phyloP scores from a whole-genome alignment of 2,329 filamentous ascomycete species.

The Phyllosticta capitalensis region DNA sequence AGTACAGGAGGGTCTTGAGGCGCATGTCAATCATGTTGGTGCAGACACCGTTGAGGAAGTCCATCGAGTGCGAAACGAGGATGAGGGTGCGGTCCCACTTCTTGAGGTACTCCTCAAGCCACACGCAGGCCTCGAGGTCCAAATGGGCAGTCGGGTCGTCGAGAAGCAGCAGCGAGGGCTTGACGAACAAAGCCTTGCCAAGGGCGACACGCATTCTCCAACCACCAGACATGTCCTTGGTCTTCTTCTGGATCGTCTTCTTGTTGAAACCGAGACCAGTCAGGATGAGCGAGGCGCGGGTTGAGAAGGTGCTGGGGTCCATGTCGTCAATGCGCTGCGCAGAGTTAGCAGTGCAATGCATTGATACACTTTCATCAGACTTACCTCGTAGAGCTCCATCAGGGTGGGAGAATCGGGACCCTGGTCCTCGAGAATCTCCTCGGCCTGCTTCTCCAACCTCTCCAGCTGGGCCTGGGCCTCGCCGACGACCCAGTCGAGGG shows the following conservation, averaged over 20 bases:
- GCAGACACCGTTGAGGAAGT: constrained; percentile 99
- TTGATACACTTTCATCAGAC: constrained; percentile 23
- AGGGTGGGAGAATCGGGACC: constrained; percentile 85
- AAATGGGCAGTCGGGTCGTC: constrained; percentile 98
- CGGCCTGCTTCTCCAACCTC: constrained; percentile 76
- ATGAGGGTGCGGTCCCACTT: constrained; percentile 98
- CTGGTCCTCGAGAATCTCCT: constrained; percentile 82
- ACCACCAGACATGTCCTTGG: constrained; percentile 99
- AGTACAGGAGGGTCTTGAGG: constrained; percentile 80
- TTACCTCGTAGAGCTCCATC: constrained; percentile 90
- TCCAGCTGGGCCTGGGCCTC: constrained; percentile 92
- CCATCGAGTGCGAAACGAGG: constrained; percentile 94
- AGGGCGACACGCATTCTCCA: constrained; percentile 99
- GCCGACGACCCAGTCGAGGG: constrained; percentile 91
- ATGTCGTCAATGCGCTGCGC: constrained; percentile 89
- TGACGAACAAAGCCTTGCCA: constrained; percentile 95
- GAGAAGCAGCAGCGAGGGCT: constrained; percentile 87
- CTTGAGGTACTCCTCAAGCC: constrained; percentile 98
- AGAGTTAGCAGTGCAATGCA: constrained; percentile 7
- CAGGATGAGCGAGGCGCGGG: constrained; percentile 88
- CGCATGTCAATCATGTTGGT: constrained; percentile 99
- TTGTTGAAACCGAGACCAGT: constrained; percentile 99
- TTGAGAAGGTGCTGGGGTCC: constrained; percentile 95
- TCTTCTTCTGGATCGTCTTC: constrained; percentile 95
- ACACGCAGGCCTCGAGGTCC: constrained; percentile 98